Evolutionary conservation across 495 filamentous ascomycete species (phyloP).

Genomic region (Penicillium cinerascens): DNA sequence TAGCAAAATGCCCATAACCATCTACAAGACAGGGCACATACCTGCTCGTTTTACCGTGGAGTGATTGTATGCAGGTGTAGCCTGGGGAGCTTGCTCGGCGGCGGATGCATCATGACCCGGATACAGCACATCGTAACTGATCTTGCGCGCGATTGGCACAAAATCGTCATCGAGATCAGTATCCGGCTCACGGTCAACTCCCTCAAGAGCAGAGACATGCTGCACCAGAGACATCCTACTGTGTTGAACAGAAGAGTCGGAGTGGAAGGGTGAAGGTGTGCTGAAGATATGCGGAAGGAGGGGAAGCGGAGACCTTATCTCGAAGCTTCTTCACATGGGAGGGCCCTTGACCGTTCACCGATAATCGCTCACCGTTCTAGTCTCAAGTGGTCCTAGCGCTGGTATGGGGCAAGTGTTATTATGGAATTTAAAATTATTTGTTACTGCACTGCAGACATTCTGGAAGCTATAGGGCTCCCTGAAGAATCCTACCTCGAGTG

Average conservation of each 20-base stretch:
- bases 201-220: slow-evolving; percentile 40
- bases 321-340: background rate
- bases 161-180: slow-evolving; percentile 13
- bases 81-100: slow-evolving; percentile 3
- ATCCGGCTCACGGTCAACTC: slow-evolving; percentile 35
- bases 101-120: slow-evolving; percentile 1
- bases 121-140: slow-evolving; percentile 18
- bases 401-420: background rate
- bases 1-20: background rate
- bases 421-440: too few species aligned
- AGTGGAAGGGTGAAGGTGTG: too few species aligned
- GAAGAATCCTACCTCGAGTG: too few species aligned
- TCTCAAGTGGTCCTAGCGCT: background rate
- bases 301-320: background rate
- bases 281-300: too few species aligned
- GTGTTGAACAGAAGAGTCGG: slow-evolving; percentile 14
- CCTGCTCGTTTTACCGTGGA: slow-evolving; percentile 8
- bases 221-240: slow-evolving; percentile 41
- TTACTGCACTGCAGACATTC: too few species aligned
- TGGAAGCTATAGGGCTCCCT: too few species aligned
- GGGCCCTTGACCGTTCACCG: too few species aligned
- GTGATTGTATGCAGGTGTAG: slow-evolving; percentile 11
- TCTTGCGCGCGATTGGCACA: slow-evolving; percentile 5
- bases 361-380: too few species aligned
- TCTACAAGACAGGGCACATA: slow-evolving; percentile 3